Base-by-base conservation (phyloP, 352 stramenopile species). In the Phytopythium kandeliae region DNA sequence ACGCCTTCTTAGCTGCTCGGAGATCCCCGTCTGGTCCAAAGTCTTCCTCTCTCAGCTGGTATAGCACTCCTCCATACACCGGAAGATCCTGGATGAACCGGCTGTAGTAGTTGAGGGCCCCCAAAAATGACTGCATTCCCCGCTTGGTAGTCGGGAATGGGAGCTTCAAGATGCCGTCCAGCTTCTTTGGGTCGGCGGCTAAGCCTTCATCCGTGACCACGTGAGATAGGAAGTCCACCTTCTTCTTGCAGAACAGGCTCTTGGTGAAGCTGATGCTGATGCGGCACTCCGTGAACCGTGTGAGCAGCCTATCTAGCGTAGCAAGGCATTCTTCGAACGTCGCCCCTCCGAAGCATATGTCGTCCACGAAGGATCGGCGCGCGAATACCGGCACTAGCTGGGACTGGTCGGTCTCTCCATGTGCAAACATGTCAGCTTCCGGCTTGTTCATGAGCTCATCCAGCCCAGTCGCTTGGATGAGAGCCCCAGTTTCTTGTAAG, bases 231-330 rank as follows among this genome's bases (percentile, higher is more conserved):
- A 64, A 67, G 1, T 55, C 28, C 3, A 62, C 41, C 10, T 30
- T n/a, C 0, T 41, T 36, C 15, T 53, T 60, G 1, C 48, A 40
- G 10, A 68, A 58, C 0, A 48, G 24, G 11, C 59, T 71, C 21
- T 68, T 68, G 0, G 44, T 58, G 12, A 71, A 40, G 13, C 58
- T 71, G 4, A 67, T 50, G 4, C 41, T 62, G 22, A 68, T 65
- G 12, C 55, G 11, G 17, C 49, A 68, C 4, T 71, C 57, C 4
- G 30, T 25, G 0, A 68, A 53, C 0, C 49, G 57, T 9, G 35
- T 26, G 3, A 68, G 33, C 11, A 68, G 25, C 0, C 31, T 3
- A 12, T 65, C 21, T 16, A 67, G 19, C 1, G 41, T 48, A 0
- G 0, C 6, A 6, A 55, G 46, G 2, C 59, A 56, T 0, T 62